phyloP scores from a whole-genome alignment of 352 stramenopile genomes.

The Globisporangium alternatum region DNA sequence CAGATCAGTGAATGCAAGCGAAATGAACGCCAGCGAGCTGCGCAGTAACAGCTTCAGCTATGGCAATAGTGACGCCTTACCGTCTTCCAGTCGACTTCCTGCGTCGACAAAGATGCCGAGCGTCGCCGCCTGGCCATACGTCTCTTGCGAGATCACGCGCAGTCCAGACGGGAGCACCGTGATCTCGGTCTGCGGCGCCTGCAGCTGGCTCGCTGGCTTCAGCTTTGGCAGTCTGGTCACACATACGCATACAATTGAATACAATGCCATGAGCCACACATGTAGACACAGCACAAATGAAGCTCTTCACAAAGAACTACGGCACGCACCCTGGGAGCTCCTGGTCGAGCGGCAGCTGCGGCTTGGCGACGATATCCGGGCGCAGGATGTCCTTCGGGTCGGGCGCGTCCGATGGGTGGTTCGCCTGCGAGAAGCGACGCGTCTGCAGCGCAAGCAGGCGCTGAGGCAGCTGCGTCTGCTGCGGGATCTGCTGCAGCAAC shows the following conservation, averaged over 20 bases:
- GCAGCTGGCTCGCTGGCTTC: slow-evolving; percentile 79
- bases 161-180: slow-evolving; percentile 93
- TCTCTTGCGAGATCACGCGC: slow-evolving; percentile 96
- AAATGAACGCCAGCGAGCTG: not conserved
- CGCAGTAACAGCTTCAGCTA: not conserved
- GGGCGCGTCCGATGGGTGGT: slow-evolving; percentile 16
- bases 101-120: slow-evolving; percentile 93
- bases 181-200: slow-evolving; percentile 88
- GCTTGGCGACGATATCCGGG: slow-evolving; percentile 40
- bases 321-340: slow-evolving; percentile 47
- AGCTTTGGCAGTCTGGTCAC: slow-evolving; percentile 60
- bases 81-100: slow-evolving; percentile 83
- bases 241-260: not conserved
- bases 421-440: slow-evolving; percentile 43
- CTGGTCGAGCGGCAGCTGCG: slow-evolving; percentile 55
- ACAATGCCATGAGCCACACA: not conserved
- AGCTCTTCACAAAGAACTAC: not conserved
- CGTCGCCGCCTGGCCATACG: slow-evolving; percentile 93
- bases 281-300: not conserved
- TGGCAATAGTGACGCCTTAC: slow-evolving; percentile 16
- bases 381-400: slow-evolving; percentile 58
- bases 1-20: slow-evolving; percentile 3
- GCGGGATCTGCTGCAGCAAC: not conserved
- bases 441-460: slow-evolving; percentile 12
- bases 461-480: not conserved